Conservation (phyloP, 495 filamentous ascomycete genomes). For the Paragyromitra xinjiangensis region DNA sequence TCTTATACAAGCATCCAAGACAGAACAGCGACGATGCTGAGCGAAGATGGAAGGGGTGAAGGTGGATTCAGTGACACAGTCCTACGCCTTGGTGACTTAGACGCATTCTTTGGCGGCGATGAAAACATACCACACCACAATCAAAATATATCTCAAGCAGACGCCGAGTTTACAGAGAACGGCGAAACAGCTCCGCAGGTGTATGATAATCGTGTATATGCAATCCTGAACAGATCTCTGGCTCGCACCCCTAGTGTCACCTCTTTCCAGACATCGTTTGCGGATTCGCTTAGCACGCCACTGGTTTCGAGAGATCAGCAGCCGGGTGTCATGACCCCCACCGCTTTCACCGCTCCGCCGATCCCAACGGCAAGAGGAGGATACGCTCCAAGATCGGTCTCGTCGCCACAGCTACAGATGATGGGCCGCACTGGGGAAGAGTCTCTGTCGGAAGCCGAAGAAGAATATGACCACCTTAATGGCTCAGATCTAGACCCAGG, state of each 20-base stretch:
- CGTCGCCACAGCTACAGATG: slow-evolving; percentile 51
- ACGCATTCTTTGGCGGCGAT: slow-evolving; percentile 87
- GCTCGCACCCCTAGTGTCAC: slow-evolving; percentile 73
- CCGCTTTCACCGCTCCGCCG: slow-evolving; percentile 60
- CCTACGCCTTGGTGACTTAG: slow-evolving; percentile 87
- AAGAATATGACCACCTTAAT: slow-evolving; percentile 52
- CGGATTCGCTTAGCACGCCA: slow-evolving; percentile 64
- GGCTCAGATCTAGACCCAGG: slow-evolving; percentile 50
- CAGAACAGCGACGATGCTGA: slow-evolving; percentile 89
- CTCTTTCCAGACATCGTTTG: slow-evolving; percentile 89
- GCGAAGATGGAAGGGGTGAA: slow-evolving; percentile 79
- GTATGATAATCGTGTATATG: slow-evolving; percentile 92
- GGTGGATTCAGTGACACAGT: slow-evolving; percentile 74
- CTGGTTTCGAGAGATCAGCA: slow-evolving; percentile 39
- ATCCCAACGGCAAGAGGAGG: slow-evolving; percentile 46
- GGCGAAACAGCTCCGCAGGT: slow-evolving; percentile 82
- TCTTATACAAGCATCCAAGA: slow-evolving; percentile 77
- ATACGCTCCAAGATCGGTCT: slow-evolving; percentile 54
- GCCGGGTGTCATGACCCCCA: slow-evolving; percentile 56
- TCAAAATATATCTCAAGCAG: slow-evolving; percentile 60
- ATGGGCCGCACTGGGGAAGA: slow-evolving; percentile 53
- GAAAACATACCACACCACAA: slow-evolving; percentile 64
- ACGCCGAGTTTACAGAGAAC: slow-evolving; percentile 67
- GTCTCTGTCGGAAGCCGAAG: slow-evolving; percentile 52
- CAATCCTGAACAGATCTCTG: slow-evolving; percentile 78